Percentiles rank a stretch among this genome's conserved stretches.
Conservation (phyloP, 2,329 filamentous ascomycete genomes). For the Fusarium kyushuense region DNA sequence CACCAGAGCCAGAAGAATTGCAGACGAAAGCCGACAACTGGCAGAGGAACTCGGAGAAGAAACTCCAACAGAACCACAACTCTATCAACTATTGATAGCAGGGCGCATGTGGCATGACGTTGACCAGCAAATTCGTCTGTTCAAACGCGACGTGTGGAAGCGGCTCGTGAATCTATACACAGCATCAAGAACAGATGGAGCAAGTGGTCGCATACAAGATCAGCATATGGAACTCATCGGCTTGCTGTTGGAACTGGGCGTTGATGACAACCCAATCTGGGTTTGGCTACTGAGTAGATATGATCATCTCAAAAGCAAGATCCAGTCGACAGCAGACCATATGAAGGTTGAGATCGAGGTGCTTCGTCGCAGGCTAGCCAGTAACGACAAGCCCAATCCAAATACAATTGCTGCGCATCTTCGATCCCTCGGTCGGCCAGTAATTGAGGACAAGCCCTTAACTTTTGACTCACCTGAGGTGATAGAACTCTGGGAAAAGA, state of each 20-base stretch:
- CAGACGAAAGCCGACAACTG: conserved; percentile 80
- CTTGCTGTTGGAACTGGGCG: conserved; percentile 90
- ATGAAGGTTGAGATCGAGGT: conserved; percentile 94
- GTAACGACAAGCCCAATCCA: conserved; percentile 76
- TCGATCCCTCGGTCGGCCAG: conserved; percentile 76
- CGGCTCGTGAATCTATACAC: conserved; percentile 77
- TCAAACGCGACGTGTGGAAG: conserved; percentile 92
- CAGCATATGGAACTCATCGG: conserved; percentile 91
- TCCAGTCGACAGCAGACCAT: conserved; percentile 83
- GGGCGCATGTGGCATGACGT: conserved; percentile 97
- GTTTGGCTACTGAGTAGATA: conserved; percentile 92
- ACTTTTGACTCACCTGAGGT: conserved; percentile 84
- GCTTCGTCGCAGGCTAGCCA: conserved; percentile 82
- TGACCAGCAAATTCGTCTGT: conserved; percentile 83
- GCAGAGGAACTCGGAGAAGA: conserved; percentile 67
- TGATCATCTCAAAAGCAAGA: conserved; percentile 88
- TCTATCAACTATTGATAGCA: conserved; percentile 88
- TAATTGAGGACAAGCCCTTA: conserved; percentile 68
- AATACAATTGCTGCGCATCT: conserved; percentile 80
- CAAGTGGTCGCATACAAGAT: conserved; percentile 73
- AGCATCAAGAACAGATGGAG: conserved; percentile 61
- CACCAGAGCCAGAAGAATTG: conserved; percentile 81
- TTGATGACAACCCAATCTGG: conserved; percentile 97
- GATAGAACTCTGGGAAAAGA: conserved; percentile 93
- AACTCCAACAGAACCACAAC: conserved; percentile 79